Percentiles rank a stretch among this genome's conserved stretches.
phyloP scores from a whole-genome alignment of 129 eudicot species.

The Lonicera japonica region DNA sequence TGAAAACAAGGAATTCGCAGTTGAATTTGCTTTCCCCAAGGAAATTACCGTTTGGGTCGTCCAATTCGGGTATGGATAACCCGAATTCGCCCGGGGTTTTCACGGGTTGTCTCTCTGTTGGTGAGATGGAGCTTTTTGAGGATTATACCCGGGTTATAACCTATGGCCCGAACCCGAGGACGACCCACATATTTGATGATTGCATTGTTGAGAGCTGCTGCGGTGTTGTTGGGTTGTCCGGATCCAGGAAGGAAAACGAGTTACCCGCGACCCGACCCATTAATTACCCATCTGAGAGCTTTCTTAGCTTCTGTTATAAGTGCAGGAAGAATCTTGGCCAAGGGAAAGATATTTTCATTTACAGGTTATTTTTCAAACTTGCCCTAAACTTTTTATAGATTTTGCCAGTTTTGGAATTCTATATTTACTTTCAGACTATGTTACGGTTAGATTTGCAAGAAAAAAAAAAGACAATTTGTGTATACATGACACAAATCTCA shows the following conservation, averaged over 20 bases:
- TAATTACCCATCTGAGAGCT: constrained; percentile 55
- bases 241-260: constrained; percentile 28
- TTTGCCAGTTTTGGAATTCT: too few relatives aligned
- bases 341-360: constrained; percentile 63
- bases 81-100: constrained; percentile 31
- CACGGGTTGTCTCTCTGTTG: constrained; percentile 31
- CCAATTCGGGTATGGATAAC: constrained; percentile 23
- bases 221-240: constrained; percentile 42
- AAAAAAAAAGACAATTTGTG: too few relatives aligned
- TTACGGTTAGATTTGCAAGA: too few relatives aligned
- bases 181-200: constrained; percentile 74
- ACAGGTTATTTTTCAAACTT: constrained; percentile 37
- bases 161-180: constrained; percentile 69
- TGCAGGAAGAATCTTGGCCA: constrained; percentile 70
- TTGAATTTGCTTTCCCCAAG: constrained; percentile 26
- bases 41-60: constrained; percentile 36
- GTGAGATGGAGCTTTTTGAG: constrained; percentile 78
- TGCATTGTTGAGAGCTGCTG: constrained; percentile 68
- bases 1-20: constrained; percentile 48
- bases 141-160: constrained; percentile 78
- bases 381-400: too few relatives aligned
- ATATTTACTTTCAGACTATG: too few relatives aligned
- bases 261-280: constrained; percentile 8
- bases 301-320: constrained; percentile 54
- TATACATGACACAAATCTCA: too few relatives aligned